Conservation (phyloP, 2,329 filamentous ascomycete genomes). For the Camillea tinctor region DNA sequence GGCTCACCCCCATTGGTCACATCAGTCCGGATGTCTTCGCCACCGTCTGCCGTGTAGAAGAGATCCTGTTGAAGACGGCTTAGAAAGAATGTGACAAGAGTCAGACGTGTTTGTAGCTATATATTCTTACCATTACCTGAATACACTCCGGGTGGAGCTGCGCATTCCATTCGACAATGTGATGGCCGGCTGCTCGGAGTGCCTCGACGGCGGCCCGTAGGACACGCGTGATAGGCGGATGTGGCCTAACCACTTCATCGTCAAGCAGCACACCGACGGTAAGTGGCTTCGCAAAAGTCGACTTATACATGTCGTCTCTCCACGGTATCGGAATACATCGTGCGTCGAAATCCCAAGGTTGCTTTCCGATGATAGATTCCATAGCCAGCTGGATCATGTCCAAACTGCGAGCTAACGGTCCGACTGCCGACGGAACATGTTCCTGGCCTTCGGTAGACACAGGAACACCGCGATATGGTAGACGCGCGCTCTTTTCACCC, state of each 20-base stretch:
- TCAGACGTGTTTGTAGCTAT: no score
- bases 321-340: constrained; percentile 53
- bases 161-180: constrained; percentile 52
- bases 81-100: neutral
- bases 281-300: constrained; percentile 42
- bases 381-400: constrained; percentile 49
- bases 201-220: constrained; percentile 37
- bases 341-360: constrained; percentile 55
- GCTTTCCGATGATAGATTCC: constrained; percentile 43
- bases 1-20: constrained; percentile 57
- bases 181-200: constrained; percentile 49
- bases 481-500: constrained; percentile 46
- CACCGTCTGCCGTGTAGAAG: constrained; percentile 62
- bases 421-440: constrained; percentile 62
- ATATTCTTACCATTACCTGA: constrained; percentile 46
- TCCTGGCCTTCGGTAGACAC: constrained; percentile 64
- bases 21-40: constrained; percentile 59
- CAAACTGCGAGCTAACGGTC: constrained; percentile 55
- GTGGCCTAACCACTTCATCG: constrained; percentile 53
- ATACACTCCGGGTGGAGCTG: constrained; percentile 54
- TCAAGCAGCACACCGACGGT: constrained; percentile 39
- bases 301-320: constrained; percentile 44
- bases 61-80: constrained; percentile 43
- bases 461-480: constrained; percentile 57
- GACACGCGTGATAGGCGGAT: constrained; percentile 51